Evolutionary conservation across 768 basidiomycete species (phyloP), one percentile per base, ranked within the genome.

Genomic region (Calocera viscosa): DNA sequence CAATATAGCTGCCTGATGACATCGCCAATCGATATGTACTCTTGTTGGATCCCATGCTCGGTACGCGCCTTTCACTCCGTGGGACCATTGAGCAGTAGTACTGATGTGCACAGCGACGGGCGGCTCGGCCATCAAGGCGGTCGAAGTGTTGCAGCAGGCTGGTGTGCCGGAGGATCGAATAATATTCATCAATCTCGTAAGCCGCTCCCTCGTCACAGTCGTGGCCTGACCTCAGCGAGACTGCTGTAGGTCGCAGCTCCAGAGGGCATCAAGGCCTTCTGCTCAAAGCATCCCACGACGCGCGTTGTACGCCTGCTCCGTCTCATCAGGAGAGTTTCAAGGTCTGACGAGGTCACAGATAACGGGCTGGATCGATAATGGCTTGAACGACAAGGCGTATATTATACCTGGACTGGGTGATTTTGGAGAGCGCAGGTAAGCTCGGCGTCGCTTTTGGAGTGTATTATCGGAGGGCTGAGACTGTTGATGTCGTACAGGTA

Each of bases 391-490:
- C 67, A 91, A 88, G 74, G 86, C 90, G 26, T 96, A 89, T 73
- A 94, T 94, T 71, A 85, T 94, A 66, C 93, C 92, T 8, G 93
- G 94, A 32, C 80, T 97, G n/a, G 94, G 94, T n/a, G 94, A 97
- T 75, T 97, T 97, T 75, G 94, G 94, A 64, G 94, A 95, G 75
- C 79, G 91, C 74, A 86, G 91, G 89, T 88, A 71, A 30, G 68
- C 64, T n/a, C n/a, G n/a, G n/a, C n/a, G n/a, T n/a, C n/a, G n/a
- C n/a, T n/a, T n/a, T n/a, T n/a, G n/a, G n/a, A n/a, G n/a, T n/a
- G n/a, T n/a, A n/a, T n/a, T n/a, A n/a, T n/a, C n/a, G n/a, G n/a
- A n/a, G n/a, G n/a, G n/a, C n/a, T n/a, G n/a, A n/a, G n/a, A n/a
- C n/a, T n/a, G n/a, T n/a, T n/a, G n/a, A n/a, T n/a, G n/a, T n/a